phyloP scores from a whole-genome alignment of 805 yeast genomes.

The Metschnikowia koreensis region DNA sequence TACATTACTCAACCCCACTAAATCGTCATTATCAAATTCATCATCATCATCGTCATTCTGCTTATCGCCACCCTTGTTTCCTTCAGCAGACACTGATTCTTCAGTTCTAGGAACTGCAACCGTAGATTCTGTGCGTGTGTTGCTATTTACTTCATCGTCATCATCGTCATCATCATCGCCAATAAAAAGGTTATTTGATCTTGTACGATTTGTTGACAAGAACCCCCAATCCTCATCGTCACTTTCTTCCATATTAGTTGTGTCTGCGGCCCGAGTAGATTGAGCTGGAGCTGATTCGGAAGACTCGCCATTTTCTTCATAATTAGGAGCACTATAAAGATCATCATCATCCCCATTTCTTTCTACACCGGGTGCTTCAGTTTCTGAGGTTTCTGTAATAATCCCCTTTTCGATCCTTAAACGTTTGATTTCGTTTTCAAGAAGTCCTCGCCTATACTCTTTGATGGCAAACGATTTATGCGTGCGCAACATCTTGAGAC shows the following conservation, averaged over 20 bases:
- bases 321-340: conserved; percentile 10
- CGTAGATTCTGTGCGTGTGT: not conserved
- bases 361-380: not conserved
- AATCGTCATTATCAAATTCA: not conserved
- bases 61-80: no score
- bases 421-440: conserved; percentile 16
- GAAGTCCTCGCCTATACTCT: conserved; percentile 15
- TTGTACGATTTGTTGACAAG: conserved; percentile 11
- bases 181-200: conserved; percentile 27
- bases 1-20: not conserved
- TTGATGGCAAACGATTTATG: conserved; percentile 14
- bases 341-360: conserved; percentile 5
- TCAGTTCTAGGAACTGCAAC: not conserved
- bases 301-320: conserved; percentile 2
- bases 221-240: conserved; percentile 24
- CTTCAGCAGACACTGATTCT: not conserved
- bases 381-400: conserved; percentile 14
- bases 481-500: conserved; percentile 16
- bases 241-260: conserved; percentile 5
- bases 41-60: not conserved
- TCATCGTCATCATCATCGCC: conserved; percentile 36
- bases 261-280: not conserved
- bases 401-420: conserved; percentile 21
- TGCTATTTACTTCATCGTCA: not conserved
- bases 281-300: not conserved